Conservation (phyloP, 306 rosid species). For the Vigna hirtella region DNA sequence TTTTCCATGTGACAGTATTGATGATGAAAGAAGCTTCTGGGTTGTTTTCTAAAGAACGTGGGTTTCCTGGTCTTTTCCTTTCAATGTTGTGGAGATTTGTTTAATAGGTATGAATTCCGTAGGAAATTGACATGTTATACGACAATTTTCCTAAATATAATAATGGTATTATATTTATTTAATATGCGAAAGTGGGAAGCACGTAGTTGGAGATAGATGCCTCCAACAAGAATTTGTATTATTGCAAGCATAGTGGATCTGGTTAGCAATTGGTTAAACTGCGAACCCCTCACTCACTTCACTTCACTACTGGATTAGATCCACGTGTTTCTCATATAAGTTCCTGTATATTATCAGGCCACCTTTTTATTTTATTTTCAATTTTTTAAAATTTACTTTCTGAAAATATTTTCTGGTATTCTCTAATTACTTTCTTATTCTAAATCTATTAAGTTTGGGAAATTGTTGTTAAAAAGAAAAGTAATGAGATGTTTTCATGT, state of each 20-base stretch:
- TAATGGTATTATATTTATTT: background rate
- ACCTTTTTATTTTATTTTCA: background rate
- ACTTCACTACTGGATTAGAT: conserved; percentile 32
- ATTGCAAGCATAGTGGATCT: conserved; percentile 39
- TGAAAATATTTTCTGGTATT: background rate
- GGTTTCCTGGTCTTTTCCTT: conserved; percentile 9
- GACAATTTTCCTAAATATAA: background rate
- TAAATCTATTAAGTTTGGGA: background rate
- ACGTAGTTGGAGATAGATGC: conserved; percentile 36
- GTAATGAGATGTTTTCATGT: too few species aligned
- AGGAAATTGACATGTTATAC: conserved; percentile 22
- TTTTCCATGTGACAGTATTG: background rate
- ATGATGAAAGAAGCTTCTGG: conserved; percentile 11
- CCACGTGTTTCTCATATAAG: too few species aligned
- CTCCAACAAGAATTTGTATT: conserved; percentile 43
- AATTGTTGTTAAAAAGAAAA: background rate
- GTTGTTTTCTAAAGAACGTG: conserved; percentile 35
- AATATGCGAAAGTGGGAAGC: conserved; percentile 24
- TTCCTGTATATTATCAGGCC: background rate
- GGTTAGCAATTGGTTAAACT: conserved; percentile 20
- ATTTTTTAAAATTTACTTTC: background rate
- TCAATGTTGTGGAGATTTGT: conserved; percentile 18
- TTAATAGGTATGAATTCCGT: background rate
- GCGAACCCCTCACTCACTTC: conserved; percentile 30
- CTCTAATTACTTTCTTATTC: background rate